Percentiles rank a stretch among this genome's conserved stretches.
Conservation (phyloP, 148 eudicot species). For the Camellia lanceoleosa region DNA sequence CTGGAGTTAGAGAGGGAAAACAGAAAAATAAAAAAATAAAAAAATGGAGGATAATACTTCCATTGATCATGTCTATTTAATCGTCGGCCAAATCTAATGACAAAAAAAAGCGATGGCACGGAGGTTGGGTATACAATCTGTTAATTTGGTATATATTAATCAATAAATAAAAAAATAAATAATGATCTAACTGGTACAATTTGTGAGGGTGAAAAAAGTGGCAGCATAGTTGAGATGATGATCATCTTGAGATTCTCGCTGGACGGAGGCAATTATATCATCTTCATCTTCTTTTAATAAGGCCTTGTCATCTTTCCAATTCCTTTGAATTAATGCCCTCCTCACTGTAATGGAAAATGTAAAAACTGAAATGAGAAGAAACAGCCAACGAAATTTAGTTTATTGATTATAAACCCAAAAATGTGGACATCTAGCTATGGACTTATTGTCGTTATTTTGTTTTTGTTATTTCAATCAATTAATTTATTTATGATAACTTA, state of each 20-base stretch:
- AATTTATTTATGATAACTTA: too few species aligned
- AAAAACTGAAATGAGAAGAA: too few species aligned
- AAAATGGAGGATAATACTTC: background rate
- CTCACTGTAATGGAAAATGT: slow-evolving; percentile 23
- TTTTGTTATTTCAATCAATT: too few species aligned
- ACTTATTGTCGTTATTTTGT: too few species aligned
- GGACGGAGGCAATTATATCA: slow-evolving; percentile 9
- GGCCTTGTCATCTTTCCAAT: slow-evolving; percentile 16
- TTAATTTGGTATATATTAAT: too few species aligned
- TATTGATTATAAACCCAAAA: too few species aligned
- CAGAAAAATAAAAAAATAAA: background rate
- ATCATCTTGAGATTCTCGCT: slow-evolving; percentile 21
- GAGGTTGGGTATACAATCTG: background rate
- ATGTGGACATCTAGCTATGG: too few species aligned
- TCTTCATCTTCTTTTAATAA: slow-evolving; percentile 13
- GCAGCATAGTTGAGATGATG: slow-evolving; percentile 35
- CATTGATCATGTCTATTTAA: background rate
- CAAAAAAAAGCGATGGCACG: background rate
- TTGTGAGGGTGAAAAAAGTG: slow-evolving; percentile 32
- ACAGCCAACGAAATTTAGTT: too few species aligned
- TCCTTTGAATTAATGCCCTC: slow-evolving; percentile 29
- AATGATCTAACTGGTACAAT: background rate
- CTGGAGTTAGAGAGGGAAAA: background rate
- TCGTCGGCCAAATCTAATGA: background rate
- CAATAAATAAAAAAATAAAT: background rate